Percentiles rank a stretch among this genome's conserved stretches.
These are phyloP conservation scores for Aspergillus novofumigatus DNA, from an alignment of 2,329 filamentous ascomycete genomes.

Conservation along the genomic window DNA sequence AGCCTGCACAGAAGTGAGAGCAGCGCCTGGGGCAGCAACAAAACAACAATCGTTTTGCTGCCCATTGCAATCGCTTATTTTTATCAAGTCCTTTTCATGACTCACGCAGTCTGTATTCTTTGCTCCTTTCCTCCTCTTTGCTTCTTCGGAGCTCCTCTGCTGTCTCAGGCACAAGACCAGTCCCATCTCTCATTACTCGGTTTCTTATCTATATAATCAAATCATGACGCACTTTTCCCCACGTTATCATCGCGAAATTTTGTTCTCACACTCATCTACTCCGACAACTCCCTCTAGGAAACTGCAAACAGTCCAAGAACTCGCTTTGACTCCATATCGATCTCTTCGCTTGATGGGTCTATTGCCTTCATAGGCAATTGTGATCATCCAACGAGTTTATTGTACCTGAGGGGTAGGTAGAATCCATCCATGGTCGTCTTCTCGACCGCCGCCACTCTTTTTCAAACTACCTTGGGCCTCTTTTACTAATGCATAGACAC, in stretches of 20 bases:
- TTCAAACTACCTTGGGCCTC: not conserved
- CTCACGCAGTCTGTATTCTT: not conserved
- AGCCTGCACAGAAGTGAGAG: not conserved
- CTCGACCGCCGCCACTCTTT: not conserved
- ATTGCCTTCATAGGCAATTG: conserved; percentile 4
- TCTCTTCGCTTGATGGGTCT: not conserved
- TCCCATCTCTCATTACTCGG: conserved; percentile 1
- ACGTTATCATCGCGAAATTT: conserved; percentile 20
- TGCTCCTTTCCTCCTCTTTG: not conserved
- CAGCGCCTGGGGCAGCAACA: conserved; percentile 4
- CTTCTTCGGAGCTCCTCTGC: not conserved
- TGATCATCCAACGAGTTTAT: not conserved
- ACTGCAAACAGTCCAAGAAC: not conserved
- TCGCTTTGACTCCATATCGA: not conserved
- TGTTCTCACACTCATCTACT: conserved; percentile 23
- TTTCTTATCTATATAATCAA: conserved; percentile 17
- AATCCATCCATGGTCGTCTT: not conserved
- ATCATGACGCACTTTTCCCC: conserved; percentile 34
- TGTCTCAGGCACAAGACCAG: conserved; percentile 2
- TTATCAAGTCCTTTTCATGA: conserved; percentile 1
- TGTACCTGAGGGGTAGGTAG: not conserved
- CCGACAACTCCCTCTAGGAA: conserved; percentile 3
- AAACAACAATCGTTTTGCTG: conserved; percentile 9
- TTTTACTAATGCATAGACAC: not conserved
- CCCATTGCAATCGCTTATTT: conserved; percentile 7